Evolutionary conservation across 805 yeast species (phyloP), one percentile per base, ranked within the genome.

Genomic region (Kuraishia borneana): DNA sequence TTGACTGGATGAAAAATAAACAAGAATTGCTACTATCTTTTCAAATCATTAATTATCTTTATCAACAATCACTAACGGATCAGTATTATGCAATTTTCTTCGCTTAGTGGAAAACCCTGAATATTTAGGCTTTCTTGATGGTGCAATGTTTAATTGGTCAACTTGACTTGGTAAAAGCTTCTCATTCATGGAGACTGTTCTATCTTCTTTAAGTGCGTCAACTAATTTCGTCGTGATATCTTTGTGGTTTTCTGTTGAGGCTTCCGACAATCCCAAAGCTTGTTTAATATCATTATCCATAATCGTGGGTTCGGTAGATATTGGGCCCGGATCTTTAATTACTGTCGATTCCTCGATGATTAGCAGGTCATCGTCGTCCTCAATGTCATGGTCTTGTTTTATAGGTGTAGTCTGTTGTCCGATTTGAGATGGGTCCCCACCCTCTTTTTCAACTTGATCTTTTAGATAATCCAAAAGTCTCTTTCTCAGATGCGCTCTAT

Each of bases 311-410:
- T 23, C 27, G 16, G 6, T 5, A 16, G 13, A 23, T 9, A 23
- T 9, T 23, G 16, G 6, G 23, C 7, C 23, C 6, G 27, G 27
- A 25, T 25, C 27, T 14, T 9, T 25, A 6, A 14, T 10, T 6
- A 14, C 18, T 9, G 10, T 5, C 29, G 26, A 3, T 28, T 28
- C 30, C 34, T 38, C 32, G 16, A 39, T 35, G 8, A 39, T 35
- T 45, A 45, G 47, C 17, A 46, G 33, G 34, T 40, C 43, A 32
- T 52, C 51, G 58, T 65, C 63, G 10, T 41, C 38, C 14, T 52
- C 58, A 5, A 51, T 57, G 27, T 38, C 33, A 32, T 29, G 23
- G 6, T 31, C 33, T 17, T 40, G 29, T 30, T 18, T 18, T 43
- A 25, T 38, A 44, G n/a, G 40, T 23, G 32, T 46, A 40, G 13